These are phyloP conservation scores for Geum urbanum DNA, from an alignment of 306 rosid genomes.

Conservation along the genomic window DNA sequence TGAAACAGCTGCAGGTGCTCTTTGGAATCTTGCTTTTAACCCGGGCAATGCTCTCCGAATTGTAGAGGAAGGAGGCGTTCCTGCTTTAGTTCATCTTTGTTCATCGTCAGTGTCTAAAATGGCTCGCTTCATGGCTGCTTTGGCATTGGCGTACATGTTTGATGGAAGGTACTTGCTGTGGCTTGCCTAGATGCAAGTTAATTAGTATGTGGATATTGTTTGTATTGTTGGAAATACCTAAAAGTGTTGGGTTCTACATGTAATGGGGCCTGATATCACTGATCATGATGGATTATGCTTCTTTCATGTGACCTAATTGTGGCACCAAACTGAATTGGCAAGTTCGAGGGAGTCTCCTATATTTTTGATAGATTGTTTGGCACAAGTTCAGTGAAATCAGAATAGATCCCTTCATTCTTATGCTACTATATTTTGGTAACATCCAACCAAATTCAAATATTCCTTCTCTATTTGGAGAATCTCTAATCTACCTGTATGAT, in stretches of 20 bases:
- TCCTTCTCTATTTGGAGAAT: not conserved
- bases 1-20: slow-evolving; percentile 99
- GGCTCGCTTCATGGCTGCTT: slow-evolving; percentile 99
- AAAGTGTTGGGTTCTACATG: slow-evolving; percentile 2
- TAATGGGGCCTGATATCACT: not conserved
- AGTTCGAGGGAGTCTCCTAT: not conserved
- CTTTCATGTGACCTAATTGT: not conserved
- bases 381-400: not conserved
- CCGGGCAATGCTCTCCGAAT: slow-evolving; percentile 93
- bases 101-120: slow-evolving; percentile 90
- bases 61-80: slow-evolving; percentile 98
- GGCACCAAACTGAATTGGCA: not conserved
- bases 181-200: slow-evolving; percentile 1
- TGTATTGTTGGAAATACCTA: slow-evolving; percentile 2
- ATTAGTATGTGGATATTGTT: not conserved
- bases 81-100: slow-evolving; percentile 92
- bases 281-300: not conserved
- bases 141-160: slow-evolving; percentile 99
- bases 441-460: not conserved
- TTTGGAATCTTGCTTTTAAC: slow-evolving; percentile 99
- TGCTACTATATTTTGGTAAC: not conserved
- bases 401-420: not conserved
- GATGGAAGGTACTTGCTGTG: slow-evolving; percentile 74
- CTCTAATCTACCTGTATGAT: not conserved
- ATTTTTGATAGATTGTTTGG: not conserved